Conservation (phyloP, 2,329 filamentous ascomycete genomes). For the Pseudogymnoascus sp. region DNA sequence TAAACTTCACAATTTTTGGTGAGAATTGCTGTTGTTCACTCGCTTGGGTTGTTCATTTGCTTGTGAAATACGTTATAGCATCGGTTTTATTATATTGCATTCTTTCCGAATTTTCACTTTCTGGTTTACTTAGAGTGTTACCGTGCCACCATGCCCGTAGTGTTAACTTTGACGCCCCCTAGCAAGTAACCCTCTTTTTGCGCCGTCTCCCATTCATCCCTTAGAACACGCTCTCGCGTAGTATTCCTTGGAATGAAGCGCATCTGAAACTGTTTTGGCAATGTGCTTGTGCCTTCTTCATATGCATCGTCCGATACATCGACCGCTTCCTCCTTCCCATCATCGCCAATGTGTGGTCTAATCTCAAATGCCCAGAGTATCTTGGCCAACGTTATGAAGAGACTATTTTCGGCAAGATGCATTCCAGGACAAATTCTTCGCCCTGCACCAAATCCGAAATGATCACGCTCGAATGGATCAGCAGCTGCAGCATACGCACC, state of each 20-base stretch:
- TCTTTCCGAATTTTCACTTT: no score
- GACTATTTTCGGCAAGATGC: slow-evolving; percentile 29
- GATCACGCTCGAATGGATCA: slow-evolving; percentile 19
- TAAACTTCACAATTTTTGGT: no score
- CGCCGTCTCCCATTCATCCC: no score
- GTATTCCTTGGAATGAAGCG: slow-evolving; percentile 25
- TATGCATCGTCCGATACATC: slow-evolving; percentile 29
- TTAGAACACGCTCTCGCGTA: slow-evolving; percentile 20
- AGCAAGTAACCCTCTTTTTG: no score
- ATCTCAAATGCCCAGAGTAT: slow-evolving; percentile 30
- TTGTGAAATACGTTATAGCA: no score
- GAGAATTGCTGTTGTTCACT: no score
- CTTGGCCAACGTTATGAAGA: slow-evolving; percentile 28
- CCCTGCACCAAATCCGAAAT: slow-evolving; percentile 30
- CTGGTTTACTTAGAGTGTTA: no score
- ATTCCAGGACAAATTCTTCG: slow-evolving; percentile 32
- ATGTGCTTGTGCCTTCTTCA: slow-evolving; percentile 26
- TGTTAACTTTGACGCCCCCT: no score
- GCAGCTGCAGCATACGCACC: slow-evolving; percentile 10
- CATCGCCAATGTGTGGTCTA: slow-evolving; percentile 15
- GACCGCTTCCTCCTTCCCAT: neutral
- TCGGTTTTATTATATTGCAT: no score
- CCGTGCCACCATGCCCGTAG: no score
- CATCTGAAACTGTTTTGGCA: slow-evolving; percentile 28
- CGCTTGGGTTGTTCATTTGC: no score